phyloP scores from a whole-genome alignment of 331 rosid species.

The Quercus phellos region DNA sequence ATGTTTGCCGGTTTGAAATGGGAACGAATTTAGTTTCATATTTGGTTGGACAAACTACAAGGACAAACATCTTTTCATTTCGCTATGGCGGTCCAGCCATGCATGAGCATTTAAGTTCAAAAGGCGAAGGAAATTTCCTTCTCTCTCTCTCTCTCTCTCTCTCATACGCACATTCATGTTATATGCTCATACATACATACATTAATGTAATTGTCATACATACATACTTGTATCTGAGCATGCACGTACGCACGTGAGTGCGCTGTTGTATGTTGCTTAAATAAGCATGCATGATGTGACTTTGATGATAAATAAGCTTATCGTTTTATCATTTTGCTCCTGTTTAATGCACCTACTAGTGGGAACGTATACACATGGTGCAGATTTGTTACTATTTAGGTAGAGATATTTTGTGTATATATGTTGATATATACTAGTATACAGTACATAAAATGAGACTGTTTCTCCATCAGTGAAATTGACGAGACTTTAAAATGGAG shows the following conservation, averaged over 20 bases:
- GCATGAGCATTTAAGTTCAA: constrained; percentile 42
- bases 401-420: neutral
- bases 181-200: too few relatives aligned
- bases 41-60: constrained; percentile 22
- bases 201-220: too few relatives aligned
- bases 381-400: too few relatives aligned
- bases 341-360: constrained; percentile 41
- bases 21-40: constrained; percentile 21
- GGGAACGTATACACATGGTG: constrained; percentile 23
- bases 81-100: constrained; percentile 34
- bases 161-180: neutral
- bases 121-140: constrained; percentile 24
- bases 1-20: constrained; percentile 46
- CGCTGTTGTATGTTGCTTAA: neutral
- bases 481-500: neutral
- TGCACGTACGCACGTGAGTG: neutral
- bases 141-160: constrained; percentile 19
- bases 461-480: neutral
- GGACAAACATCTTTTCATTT: constrained; percentile 2
- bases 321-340: constrained; percentile 26
- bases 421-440: neutral
- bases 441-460: neutral
- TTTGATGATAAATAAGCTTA: constrained; percentile 29
- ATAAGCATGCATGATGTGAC: constrained; percentile 36
- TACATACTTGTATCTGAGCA: neutral